Base-by-base conservation (phyloP, 1,284 basidiomycete species). In the Ganoderma sp. region DNA sequence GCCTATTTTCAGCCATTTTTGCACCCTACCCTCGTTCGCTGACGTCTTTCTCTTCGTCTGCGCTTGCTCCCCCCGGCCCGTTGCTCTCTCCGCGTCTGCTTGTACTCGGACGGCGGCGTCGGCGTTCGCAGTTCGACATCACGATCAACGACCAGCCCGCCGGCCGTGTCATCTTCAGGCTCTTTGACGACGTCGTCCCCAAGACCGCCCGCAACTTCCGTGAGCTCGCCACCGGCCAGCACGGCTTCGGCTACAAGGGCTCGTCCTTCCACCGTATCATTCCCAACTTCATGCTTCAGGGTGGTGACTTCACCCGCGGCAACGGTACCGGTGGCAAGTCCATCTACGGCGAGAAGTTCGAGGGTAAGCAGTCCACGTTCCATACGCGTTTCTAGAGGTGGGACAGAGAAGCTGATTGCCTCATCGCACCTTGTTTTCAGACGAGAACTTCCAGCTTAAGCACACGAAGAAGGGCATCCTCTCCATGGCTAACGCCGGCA, bases 321-420 rank as follows among this genome's bases (percentile, higher is more conserved):
- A 89, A 98, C 76, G 97, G 97, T 17, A 98, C 95, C 1, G 97
- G 97, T 69, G 95, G 94, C 65, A 92, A 91, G 81, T 95, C 91
- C 34, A 98, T 99, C 81, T 98, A 97, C 75, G 96, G 97, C 73
- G 86, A 88, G 73, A 95, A 92, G 77, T 95, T 93, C 72, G 80
- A 74, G n/a, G 91, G 91, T 90, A 63, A 69, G 82, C 73, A 14
- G 32, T 45, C 28, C 28, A 19, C 14, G 15, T n/a, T 10, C n/a
- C 56, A 12, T 22, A 37, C 32, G 3, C 22, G 58, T 37, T 41
- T 57, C 50, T n/a, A 12, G 52, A 19, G 34, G 60, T 69, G 42
- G 25, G 34, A 37, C 34, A 48, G 50, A 50, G 61, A 41, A 52
- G 54, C 58, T 67, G 50, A 67, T 28, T 19, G 22, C 15, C 39